Evolutionary conservation across 305 asterid species (phyloP).

Genomic region (Fraxinus albicans): DNA sequence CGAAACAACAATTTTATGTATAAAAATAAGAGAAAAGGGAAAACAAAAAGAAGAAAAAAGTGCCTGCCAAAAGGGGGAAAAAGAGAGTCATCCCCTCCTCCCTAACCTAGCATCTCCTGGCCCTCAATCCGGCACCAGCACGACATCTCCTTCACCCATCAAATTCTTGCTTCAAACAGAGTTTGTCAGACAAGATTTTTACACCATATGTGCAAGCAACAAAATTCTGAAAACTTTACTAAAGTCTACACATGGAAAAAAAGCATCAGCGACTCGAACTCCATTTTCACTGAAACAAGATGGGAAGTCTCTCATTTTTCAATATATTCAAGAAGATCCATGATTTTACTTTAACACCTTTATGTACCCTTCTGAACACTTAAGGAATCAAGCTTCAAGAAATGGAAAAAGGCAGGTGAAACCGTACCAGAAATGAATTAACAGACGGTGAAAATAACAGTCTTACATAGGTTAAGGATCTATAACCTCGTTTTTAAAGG

Average conservation of each 20-base stretch:
- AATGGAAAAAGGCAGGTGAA: background rate
- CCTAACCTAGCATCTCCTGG: background rate
- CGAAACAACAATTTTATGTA: too few relatives aligned
- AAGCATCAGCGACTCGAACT: background rate
- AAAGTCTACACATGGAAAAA: background rate
- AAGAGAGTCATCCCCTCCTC: background rate
- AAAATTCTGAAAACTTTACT: background rate
- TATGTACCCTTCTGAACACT: background rate
- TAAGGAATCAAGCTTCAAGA: background rate
- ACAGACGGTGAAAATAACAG: background rate
- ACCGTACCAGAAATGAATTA: background rate
- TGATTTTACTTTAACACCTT: background rate
- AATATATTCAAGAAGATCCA: background rate
- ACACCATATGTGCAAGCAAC: background rate
- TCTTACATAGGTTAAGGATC: background rate
- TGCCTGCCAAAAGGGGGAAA: background rate
- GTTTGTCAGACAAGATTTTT: background rate
- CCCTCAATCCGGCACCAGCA: background rate
- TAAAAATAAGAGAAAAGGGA: background rate
- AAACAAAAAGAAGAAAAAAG: background rate
- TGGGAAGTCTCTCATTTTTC: background rate
- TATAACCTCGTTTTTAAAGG: background rate
- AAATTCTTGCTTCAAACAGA: background rate
- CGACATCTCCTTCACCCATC: background rate
- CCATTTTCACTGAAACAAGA: constrained; percentile 7